Conservation (phyloP, 495 filamentous ascomycete genomes). For the Penicillium flavigenum region DNA sequence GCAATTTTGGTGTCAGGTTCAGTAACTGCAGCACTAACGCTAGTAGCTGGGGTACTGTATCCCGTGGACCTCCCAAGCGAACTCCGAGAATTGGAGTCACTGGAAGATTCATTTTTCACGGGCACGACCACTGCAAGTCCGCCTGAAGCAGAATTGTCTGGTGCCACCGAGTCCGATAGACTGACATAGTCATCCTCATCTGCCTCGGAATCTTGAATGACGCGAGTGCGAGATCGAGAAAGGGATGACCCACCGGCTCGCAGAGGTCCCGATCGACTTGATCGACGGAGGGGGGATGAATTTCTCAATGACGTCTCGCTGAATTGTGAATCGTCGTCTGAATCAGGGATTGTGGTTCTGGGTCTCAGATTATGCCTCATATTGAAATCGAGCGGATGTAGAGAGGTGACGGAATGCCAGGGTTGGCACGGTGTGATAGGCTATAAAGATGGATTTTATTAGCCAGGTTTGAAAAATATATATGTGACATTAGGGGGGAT, state of each 20-base stretch:
- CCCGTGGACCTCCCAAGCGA: conserved; percentile 47
- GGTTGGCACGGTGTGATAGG: background rate
- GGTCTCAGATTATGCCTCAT: conserved; percentile 20
- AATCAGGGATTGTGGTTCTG: conserved; percentile 23
- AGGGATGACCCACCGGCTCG: conserved; percentile 27
- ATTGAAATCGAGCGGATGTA: background rate
- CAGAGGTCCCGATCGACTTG: conserved; percentile 26
- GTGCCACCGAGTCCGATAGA: conserved; percentile 1
- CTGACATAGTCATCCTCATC: conserved; percentile 20
- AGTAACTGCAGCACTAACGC: conserved; percentile 59
- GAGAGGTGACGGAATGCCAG: background rate
- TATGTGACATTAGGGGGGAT: background rate
- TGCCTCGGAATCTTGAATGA: conserved; percentile 30
- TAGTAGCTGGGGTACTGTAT: conserved; percentile 76
- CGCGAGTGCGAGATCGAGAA: conserved; percentile 18
- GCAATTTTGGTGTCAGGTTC: conserved; percentile 36
- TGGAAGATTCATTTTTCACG: conserved; percentile 24
- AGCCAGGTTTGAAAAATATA: background rate
- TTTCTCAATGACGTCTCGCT: conserved; percentile 22
- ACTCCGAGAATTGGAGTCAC: conserved; percentile 24
- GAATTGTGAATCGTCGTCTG: conserved; percentile 23
- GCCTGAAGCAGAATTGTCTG: background rate
- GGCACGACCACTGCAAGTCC: conserved; percentile 46
- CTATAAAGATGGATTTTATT: background rate
- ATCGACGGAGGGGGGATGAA: conserved; percentile 22